Percentiles rank a stretch among this genome's conserved stretches.
These are phyloP conservation scores for Vanrija sp. DNA, from an alignment of 1,284 basidiomycete genomes.

Conservation along the genomic window DNA sequence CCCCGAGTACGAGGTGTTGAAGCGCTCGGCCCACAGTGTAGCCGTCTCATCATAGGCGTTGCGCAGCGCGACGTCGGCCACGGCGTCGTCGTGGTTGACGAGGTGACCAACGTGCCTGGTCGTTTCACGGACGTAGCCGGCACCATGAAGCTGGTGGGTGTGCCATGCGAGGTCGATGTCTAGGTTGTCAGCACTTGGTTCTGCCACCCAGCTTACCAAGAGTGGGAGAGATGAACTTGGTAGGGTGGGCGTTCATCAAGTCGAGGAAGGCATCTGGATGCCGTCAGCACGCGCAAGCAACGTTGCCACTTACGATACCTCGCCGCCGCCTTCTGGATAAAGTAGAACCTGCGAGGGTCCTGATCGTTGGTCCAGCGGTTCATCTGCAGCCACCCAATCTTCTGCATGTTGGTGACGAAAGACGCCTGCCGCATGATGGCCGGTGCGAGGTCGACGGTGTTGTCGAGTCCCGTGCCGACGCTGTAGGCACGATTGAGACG, in stretches of 20 bases:
- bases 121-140: slow-evolving; percentile 24
- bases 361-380: slow-evolving; percentile 12
- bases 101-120: slow-evolving; percentile 13
- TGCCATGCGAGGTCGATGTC: slow-evolving; percentile 49
- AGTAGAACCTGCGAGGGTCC: slow-evolving; percentile 1
- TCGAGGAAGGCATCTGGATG: slow-evolving; percentile 38
- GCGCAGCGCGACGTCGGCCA: slow-evolving; percentile 24
- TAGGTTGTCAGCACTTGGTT: slow-evolving; percentile 17
- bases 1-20: slow-evolving; percentile 12
- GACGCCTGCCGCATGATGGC: slow-evolving; percentile 31
- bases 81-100: slow-evolving; percentile 37
- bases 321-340: slow-evolving; percentile 30
- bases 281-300: neutral
- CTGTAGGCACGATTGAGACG: slow-evolving; percentile 5
- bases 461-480: slow-evolving; percentile 4
- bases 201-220: slow-evolving; percentile 10
- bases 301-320: slow-evolving; percentile 29
- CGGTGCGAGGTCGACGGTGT: slow-evolving; percentile 23
- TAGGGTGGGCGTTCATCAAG: slow-evolving; percentile 22
- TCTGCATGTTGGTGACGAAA: slow-evolving; percentile 32
- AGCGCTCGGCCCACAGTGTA: slow-evolving; percentile 23
- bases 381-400: slow-evolving; percentile 32
- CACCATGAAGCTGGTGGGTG: slow-evolving; percentile 40
- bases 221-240: slow-evolving; percentile 23
- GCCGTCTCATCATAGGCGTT: slow-evolving; percentile 22